Conservation (phyloP, 495 filamentous ascomycete genomes). For the Penicillium canariense region DNA sequence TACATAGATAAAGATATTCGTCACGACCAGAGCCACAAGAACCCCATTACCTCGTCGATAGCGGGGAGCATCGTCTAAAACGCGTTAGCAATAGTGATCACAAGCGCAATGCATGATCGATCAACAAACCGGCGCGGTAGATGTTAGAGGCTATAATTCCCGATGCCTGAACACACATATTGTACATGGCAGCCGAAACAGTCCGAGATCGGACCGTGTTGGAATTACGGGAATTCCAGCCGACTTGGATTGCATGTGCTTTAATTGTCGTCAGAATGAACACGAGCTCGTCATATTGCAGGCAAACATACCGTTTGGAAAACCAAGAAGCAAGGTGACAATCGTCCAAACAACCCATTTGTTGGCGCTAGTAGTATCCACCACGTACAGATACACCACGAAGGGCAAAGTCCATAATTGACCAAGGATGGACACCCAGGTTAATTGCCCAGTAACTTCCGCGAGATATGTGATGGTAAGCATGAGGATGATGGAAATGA, state of each 20-base stretch:
- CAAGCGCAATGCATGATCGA: constrained; percentile 22
- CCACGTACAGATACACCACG: constrained; percentile 51
- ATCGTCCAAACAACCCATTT: constrained; percentile 57
- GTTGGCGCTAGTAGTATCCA: constrained; percentile 41
- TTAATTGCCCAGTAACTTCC: constrained; percentile 50
- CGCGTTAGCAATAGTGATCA: constrained; percentile 28
- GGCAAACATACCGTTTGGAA: constrained; percentile 52
- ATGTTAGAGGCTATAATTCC: constrained; percentile 56
- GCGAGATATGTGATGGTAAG: constrained; percentile 47
- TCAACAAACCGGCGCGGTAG: constrained; percentile 50
- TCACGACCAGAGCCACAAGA: constrained; percentile 43
- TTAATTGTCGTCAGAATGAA: constrained; percentile 3
- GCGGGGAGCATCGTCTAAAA: constrained; percentile 54
- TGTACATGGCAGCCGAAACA: constrained; percentile 57
- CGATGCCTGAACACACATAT: constrained; percentile 48
- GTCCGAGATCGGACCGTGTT: constrained; percentile 56
- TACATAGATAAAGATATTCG: constrained; percentile 43
- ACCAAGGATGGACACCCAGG: constrained; percentile 41
- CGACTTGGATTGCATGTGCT: constrained; percentile 39
- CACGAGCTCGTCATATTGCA: constrained; percentile 28
- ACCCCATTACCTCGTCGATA: constrained; percentile 54
- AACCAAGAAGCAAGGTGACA: constrained; percentile 55
- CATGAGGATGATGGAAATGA: constrained; percentile 39
- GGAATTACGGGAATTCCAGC: constrained; percentile 49
- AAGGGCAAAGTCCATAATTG: constrained; percentile 58